Evolutionary conservation across 176 grass and related monocot genomes (phyloP), one percentile per base, ranked within the genome.

Genomic region (Triticum timopheevii): DNA sequence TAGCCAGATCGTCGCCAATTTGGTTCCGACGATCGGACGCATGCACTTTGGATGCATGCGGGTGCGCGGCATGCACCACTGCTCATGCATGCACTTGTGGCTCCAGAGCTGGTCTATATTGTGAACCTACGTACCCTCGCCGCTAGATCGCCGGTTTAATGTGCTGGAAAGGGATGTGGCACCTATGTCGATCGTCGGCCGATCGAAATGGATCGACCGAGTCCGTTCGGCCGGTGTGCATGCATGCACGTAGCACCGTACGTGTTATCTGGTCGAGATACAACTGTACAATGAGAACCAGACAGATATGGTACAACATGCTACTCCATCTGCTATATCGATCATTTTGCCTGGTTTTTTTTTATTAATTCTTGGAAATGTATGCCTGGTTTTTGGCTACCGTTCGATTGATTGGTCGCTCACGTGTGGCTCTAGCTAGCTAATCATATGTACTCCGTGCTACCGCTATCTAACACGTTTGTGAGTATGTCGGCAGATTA

Each of bases 401-500:
- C 28, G 65, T 33, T 34, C 65, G 65, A 69, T 35, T 3, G 15
- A 34, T 34, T 17, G 15, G 17, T 69, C 65, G 17, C 33, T 69
- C 65, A 69, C 28, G 65, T 70, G 67, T 38, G 36, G 16, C 33
- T 19, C 65, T 54, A 19, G 50, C 65, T 54, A 19, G 50, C 50
- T 17, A 54, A 54, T 54, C 16, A 54, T 47, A 3, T 54, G 15
- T 52, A 54, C 56, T 8, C 19, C 56, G 56, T 59, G 22, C 56
- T 59, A 59, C 9, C 8, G 34, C 17, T 35, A 20, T 35, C 28
- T 25, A 64, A 28, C 65, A 67, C 13, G 65, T 17, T 17, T 30
- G 65, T 66, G 27, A 30, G 23, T 22, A 62, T 36, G 39, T 71
- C 54, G 52, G 77, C 77, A 73, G 77, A 79, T 86, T 44, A 61